Percentiles rank a stretch among this genome's conserved stretches.
phyloP scores from a whole-genome alignment of 305 asterid species.

The Fraxinus sp. region DNA sequence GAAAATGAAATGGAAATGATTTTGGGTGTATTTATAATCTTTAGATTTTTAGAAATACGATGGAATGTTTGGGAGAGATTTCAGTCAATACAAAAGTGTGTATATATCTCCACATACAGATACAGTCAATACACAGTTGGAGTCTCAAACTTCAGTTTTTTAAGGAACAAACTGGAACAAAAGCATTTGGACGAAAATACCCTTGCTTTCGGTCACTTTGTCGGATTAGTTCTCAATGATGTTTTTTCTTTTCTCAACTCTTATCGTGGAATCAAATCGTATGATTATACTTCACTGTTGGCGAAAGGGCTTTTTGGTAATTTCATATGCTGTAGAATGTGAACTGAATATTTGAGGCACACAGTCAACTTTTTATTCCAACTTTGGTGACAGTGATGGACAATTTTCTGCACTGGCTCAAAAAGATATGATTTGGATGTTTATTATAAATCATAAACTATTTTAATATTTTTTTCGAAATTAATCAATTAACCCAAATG shows the following conservation, averaged over 20 bases:
- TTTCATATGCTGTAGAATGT: neutral
- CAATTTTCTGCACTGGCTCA: neutral
- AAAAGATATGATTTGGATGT: slow-evolving; percentile 2
- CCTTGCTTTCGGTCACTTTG: slow-evolving; percentile 59
- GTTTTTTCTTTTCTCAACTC: neutral
- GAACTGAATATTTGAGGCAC: neutral
- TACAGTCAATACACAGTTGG: neutral
- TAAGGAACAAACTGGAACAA: slow-evolving; percentile 32
- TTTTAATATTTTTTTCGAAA: neutral
- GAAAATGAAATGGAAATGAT: slow-evolving; percentile 15
- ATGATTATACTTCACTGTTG: neutral
- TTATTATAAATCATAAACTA: neutral
- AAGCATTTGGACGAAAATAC: slow-evolving; percentile 23
- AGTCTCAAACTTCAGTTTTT: slow-evolving; percentile 27
- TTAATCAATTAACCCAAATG: neutral
- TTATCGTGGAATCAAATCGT: neutral
- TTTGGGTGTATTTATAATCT: neutral
- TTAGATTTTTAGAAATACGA: neutral
- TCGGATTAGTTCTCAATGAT: slow-evolving; percentile 14
- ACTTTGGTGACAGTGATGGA: neutral
- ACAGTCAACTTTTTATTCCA: neutral
- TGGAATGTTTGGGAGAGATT: neutral
- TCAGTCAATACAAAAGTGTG: slow-evolving; percentile 25
- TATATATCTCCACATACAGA: neutral
- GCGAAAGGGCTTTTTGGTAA: neutral